Evolutionary conservation across 2,329 filamentous ascomycete genomes (phyloP), one percentile per base, ranked within the genome.

Genomic region (Calonectria pauciramosa): DNA sequence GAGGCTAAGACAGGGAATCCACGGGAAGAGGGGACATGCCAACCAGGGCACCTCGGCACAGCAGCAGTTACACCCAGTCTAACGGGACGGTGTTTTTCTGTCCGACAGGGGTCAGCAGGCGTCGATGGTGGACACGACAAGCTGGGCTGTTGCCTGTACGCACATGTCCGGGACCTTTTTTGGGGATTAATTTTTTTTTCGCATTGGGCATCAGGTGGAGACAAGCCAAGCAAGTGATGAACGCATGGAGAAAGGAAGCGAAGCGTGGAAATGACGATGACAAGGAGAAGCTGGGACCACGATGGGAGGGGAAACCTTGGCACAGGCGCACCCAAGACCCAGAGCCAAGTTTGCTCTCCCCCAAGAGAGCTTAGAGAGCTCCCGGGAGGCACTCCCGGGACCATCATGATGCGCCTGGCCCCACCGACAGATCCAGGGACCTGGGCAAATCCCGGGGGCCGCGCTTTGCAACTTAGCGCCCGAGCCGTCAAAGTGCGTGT

Each of bases 401-500:
- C 60, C 36, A 47, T 47, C 16, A 47, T 18, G 60, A 64, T 64
- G 60, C 60, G 38, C 60, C 34, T 47, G 38, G 56, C 60, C 60
- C 60, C 60, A 44, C 60, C 23, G 38, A 18, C 23, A 47, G 60
- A 64, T 64, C 60, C 60, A 64, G 60, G 60, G 60, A 64, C 60
- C 60, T 64, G 59, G 59, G 36, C 54, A 59, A 59, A 59, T 36
- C 54, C 54, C 34, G 56, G 56, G 54, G 56, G 32, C 36, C 60
- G 60, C 38, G 23, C 60, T 47, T 64, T 64, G 36, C 60, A 64
- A 64, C 26, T 64, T 64, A 64, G 60, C 60, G 60, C 60, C 60
- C 60, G 60, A 64, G 60, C 60, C 60, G 60, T 64, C 56, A 60
- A 60, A 60, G 56, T 60, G 56, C 56, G 56, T 56, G 52, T 60